Base-by-base conservation (phyloP, 768 basidiomycete species). In the Serendipita sp. region DNA sequence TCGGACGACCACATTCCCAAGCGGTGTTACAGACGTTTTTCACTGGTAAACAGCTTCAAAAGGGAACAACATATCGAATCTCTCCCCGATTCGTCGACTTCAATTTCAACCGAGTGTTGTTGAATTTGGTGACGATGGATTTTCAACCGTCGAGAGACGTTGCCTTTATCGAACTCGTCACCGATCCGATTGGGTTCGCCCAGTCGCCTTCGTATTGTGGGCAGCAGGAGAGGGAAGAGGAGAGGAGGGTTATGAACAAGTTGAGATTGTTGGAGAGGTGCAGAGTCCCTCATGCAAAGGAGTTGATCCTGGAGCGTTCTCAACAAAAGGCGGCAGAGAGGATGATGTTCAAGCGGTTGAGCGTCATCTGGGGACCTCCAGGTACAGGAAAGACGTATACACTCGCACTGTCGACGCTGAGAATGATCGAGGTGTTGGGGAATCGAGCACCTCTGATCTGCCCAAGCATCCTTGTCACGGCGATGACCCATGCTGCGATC, bases 331-430 rank as follows among this genome's bases (percentile, higher is more conserved):
- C 78, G 9, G 70, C 76, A 5, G 73, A 74, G 53, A 70, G 75
- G 9, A 77, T 79, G 50, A 64, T 81, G 48, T 70, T 74, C 0
- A 77, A 75, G 62, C 69, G 77, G 45, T 66, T 81, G 3, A 75
- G 76, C 13, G 77, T 80, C 0, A 72, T 80, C 17, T 80, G 78
- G 78, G 79, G 78, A 7, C 79, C 79, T 33, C 79, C 79, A 68
- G 75, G 79, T 3, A 79, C 79, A 4, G 79, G 79, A 3, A 81
- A 81, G 69, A 81, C 79, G 4, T 76, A 81, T 64, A 81, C 79
- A 0, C 73, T 80, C 31, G 75, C 79, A 2, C 66, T 79, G 5
- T 78, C 77, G 2, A 69, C 80, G 9, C 67, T 80, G 3, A 75
- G 79, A 30, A 71, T 80, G 17, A 68, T 80, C 9, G 77, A 79